Evolutionary conservation across 345 rosid species (phyloP).

Genomic region (Litchi chinensis): DNA sequence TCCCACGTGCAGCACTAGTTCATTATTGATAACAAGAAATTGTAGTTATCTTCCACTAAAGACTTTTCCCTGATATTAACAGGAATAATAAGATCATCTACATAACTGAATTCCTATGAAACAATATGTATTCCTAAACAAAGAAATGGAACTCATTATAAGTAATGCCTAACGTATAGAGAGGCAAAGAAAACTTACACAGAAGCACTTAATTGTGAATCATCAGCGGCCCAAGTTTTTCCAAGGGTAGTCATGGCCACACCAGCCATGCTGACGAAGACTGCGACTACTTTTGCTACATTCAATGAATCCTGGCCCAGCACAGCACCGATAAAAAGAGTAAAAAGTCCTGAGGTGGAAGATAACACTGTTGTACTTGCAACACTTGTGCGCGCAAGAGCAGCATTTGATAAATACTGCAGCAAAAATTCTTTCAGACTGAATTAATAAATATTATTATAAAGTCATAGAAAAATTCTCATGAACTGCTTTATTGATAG

Average conservation of each 20-base stretch:
- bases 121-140: neutral
- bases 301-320: conserved; percentile 92
- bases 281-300: conserved; percentile 85
- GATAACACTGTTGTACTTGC: conserved; percentile 98
- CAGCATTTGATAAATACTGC: conserved; percentile 98
- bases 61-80: neutral
- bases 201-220: conserved; percentile 57
- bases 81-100: neutral
- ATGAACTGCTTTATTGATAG: neutral
- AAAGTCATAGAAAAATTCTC: conserved; percentile 3
- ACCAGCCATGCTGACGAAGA: conserved; percentile 90
- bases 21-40: neutral
- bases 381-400: conserved; percentile 96
- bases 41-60: neutral
- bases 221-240: conserved; percentile 97
- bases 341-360: conserved; percentile 97
- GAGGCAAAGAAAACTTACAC: conserved; percentile 43
- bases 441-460: neutral
- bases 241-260: conserved; percentile 97
- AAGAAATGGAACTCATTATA: neutral
- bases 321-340: conserved; percentile 88
- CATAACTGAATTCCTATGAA: conserved; percentile 2
- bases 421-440: conserved; percentile 9
- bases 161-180: neutral
- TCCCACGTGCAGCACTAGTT: neutral